Base-by-base conservation (phyloP, 2,329 filamentous ascomycete species). In the Sclerotinia borealis region DNA sequence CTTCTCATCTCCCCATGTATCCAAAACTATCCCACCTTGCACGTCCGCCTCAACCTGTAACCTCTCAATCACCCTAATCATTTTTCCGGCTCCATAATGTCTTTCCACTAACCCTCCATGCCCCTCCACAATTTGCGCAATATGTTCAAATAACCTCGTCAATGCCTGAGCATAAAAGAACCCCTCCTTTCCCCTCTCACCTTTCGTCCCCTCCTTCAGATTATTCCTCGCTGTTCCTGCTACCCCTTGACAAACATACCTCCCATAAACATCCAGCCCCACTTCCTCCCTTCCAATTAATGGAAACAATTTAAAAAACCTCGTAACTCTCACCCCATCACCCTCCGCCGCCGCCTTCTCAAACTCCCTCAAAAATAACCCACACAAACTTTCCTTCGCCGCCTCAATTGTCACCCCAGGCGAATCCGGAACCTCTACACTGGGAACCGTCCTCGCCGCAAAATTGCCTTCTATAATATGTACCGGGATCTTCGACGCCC, bases 241-340 rank as follows among this genome's bases (percentile, higher is more conserved):
- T 43, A 99, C 93, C 19, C 95, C 95, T 75, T 96, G 91, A 73
- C 95, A 99, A 36, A 99, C 93, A 75, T 98, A 99, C 69, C 89
- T 85, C 1, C 95, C 95, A 75, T 99, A 99, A 3, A 96, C 91
- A 76, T 99, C 93, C 63, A 99, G 76, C 0, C 95, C 95, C 9
- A 93, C 90, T 62, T 96, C 91, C 3, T 91, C 88, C 66, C 93
- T 85, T 17, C 90, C 93, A 73, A 99, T 97, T 41, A 99, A 79
- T 19, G 95, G 95, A 72, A 99, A 99, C 43, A 99, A 80, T 79
- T 99, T 99, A 80, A 99, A 99, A 80, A 99, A 99, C 48, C 95
- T 83, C 1, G 95, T 97, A 60, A 99, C 91, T 74, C 90, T 92
- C 29, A 90, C 84, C 4, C 91, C 92, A 71, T 98, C 93, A n/a